A percentile compares a stretch with the other conserved stretches of the same genome.
Evolutionary conservation across 352 stramenopile genomes (phyloP).

Genomic region (Pythium angustatum): DNA sequence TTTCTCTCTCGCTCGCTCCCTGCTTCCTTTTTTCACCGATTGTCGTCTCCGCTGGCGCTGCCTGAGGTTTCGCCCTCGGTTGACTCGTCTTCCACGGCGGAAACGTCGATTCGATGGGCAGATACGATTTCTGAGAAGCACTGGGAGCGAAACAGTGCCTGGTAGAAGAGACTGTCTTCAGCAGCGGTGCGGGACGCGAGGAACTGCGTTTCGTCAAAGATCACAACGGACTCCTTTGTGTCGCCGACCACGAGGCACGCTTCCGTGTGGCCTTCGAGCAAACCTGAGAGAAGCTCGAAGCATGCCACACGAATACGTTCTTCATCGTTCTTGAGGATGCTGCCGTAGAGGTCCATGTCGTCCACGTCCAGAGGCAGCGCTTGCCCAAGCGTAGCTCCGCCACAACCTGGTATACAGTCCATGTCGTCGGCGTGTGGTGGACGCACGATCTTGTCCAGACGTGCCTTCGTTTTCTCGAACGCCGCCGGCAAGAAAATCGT

Average conservation of each 20-base stretch:
- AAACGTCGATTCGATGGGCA: conserved; percentile 68
- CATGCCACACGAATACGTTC: conserved; percentile 58
- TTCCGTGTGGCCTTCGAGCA: conserved; percentile 70
- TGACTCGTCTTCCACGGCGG: conserved; percentile 29
- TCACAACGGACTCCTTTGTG: conserved; percentile 85
- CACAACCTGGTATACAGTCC: neutral
- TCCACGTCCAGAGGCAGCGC: neutral
- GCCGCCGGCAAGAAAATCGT: conserved; percentile 50
- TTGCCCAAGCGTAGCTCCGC: neutral
- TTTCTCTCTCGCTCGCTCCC: neutral
- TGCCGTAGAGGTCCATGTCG: conserved; percentile 6
- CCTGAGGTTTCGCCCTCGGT: conserved; percentile 9
- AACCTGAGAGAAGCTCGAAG: conserved; percentile 62
- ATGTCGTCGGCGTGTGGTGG: conserved; percentile 28
- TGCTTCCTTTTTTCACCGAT: neutral
- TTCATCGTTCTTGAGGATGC: conserved; percentile 20
- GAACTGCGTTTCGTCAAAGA: conserved; percentile 87
- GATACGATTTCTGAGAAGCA: conserved; percentile 87
- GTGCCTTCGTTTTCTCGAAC: conserved; percentile 50
- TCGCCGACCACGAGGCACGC: conserved; percentile 81
- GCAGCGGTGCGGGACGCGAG: conserved; percentile 49
- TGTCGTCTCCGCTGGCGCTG: conserved; percentile 12
- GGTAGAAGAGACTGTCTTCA: conserved; percentile 66
- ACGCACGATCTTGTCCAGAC: conserved; percentile 53
- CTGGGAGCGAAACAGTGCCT: conserved; percentile 70